Evolutionary conservation across 352 stramenopile species (phyloP), one percentile per base, ranked within the genome.

Genomic region (Phytophthora europaea): DNA sequence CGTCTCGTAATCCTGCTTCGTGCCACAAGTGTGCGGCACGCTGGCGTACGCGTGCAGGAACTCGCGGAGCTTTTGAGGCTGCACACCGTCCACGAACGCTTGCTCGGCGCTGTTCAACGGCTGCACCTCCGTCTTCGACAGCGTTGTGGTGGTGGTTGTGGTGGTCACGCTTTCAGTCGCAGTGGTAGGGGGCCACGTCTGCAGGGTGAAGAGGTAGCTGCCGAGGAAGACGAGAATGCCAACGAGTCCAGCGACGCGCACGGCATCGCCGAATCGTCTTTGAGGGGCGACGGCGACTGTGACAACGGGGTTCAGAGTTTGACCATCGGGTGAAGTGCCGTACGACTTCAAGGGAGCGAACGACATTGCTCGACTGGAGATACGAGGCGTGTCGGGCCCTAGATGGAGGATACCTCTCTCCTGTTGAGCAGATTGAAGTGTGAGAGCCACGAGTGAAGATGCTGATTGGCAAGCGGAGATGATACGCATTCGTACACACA

Each of bases 1-100:
- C 58, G 82, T 87, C 56, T 81, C 51, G 69, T 87, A 84, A 61
- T 89, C 82, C 47, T 86, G 77, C 38, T 78, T 40, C 0, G 65
- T 78, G 20, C 82, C 82, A 1, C 68, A 78, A 0, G 71, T 54
- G 59, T 89, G 82, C 12, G 82, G 82, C 28, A 75, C 69, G 28
- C 73, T 77, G 13, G 73, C 64, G 45, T 78, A 80, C 33, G 73
- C 65, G 36, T 67, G 70, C 6, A 75, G 65, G 48, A 75, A 81
- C 38, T 72, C 61, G n/a, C 70, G 61, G 22, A 81, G 58, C 47
- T 81, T 75, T 1, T 48, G 9, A 1, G 63, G 54, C 26, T 75
- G 7, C 0, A 80, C 73, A 13, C 36, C 60, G 12, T 70, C 65
- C 18, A 80, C 43, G 52, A 78, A 80, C 6, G 59, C 28, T 36